A percentile compares a stretch with the other conserved stretches of the same genome.
phyloP scores from a whole-genome alignment of 176 grass and related monocot species.

The Dactylis glomerata region DNA sequence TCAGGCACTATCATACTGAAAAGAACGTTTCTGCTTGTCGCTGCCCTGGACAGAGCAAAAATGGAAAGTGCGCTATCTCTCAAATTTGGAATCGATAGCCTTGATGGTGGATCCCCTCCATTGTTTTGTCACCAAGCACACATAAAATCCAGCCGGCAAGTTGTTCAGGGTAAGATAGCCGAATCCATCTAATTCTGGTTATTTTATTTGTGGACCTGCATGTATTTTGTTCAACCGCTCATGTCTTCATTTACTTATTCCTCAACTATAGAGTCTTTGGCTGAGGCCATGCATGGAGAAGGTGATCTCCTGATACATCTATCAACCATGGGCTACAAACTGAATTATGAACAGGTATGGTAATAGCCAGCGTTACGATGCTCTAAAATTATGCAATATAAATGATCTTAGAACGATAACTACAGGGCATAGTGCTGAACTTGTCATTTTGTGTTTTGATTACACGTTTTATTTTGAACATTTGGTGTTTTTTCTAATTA shows the following conservation, averaged over 20 bases:
- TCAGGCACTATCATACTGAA: conserved; percentile 47
- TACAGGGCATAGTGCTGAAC: background rate
- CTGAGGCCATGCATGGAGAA: conserved; percentile 68
- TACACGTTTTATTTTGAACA: background rate
- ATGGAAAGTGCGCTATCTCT: conserved; percentile 44
- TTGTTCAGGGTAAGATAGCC: conserved; percentile 45
- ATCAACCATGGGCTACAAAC: conserved; percentile 44
- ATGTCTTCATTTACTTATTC: conserved; percentile 17
- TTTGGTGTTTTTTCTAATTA: conserved; percentile 27
- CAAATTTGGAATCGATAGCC: conserved; percentile 56
- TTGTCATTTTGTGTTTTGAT: background rate
- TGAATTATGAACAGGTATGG: conserved; percentile 64
- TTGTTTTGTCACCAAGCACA: conserved; percentile 49
- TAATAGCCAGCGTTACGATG: background rate
- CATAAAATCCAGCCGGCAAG: conserved; percentile 60
- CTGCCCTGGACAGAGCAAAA: conserved; percentile 59
- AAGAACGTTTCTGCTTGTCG: conserved; percentile 60
- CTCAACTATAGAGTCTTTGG: conserved; percentile 56
- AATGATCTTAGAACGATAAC: background rate
- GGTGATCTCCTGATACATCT: conserved; percentile 68
- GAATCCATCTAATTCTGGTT: background rate
- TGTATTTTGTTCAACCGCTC: background rate
- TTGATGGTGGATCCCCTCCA: conserved; percentile 60
- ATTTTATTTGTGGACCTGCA: background rate
- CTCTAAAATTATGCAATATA: background rate